Base-by-base conservation (phyloP, 768 basidiomycete species). In the Amanita pallidorosea region DNA sequence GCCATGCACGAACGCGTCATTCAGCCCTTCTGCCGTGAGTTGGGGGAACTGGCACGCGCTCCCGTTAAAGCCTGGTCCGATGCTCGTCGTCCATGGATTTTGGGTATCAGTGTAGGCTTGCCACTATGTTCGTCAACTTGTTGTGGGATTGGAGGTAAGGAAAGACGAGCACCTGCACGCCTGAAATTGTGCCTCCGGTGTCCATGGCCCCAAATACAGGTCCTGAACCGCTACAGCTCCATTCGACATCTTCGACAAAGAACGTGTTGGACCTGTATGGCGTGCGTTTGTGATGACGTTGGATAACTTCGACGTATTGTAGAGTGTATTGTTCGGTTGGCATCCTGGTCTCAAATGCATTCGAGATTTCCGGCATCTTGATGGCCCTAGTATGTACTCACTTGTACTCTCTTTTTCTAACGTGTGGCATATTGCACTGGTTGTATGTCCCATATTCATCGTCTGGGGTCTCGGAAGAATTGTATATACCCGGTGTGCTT, bases 371-470 rank as follows among this genome's bases (percentile, higher is more conserved):
- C 20, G 34, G 20, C 35, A 17, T 2, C 13, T 17, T 9, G 9
- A 31, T 20, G 23, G 29, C 20, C 12, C 4, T 7, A 23, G 3
- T n/a, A n/a, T n/a, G n/a, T 15, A 60, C 68, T 12, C 43, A 75
- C 76, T 65, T 67, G 61, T 76, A 76, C 57, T 75, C 74, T 51
- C 54, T 60, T 22, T 48, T 44, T 49, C 74, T 62, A 1, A 73
- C 73, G 63, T 76, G 76, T 2, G 76, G 75, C 76, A 77, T 76
- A 54, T 75, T 76, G 46, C 76, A 76, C 74, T 74, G 75, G 53
- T 75, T 75, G 51, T 74, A 76, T 17, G 58, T 60, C 0, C 74
- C 75, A 63, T 76, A 76, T 7, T 55, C 54, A 2, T 62, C 49
- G 34, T 69, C 57, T 1, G 73, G 69, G 7, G 68, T 69, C 6